Evolutionary conservation across 176 grass and related monocot genomes (phyloP), one percentile per base, ranked within the genome.

Genomic region (Oryza brachyantha): DNA sequence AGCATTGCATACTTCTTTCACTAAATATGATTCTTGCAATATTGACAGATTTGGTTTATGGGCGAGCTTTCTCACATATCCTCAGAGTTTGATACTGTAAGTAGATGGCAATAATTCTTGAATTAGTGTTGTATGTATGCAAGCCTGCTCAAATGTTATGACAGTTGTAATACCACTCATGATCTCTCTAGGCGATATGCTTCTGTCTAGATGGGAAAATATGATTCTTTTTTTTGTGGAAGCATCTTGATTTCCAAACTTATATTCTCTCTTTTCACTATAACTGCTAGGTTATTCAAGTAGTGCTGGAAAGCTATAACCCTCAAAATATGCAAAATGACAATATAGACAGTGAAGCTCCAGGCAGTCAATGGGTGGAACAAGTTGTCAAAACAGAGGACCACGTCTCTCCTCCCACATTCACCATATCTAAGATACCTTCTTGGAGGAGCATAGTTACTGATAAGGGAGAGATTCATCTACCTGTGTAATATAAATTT

Each of bases 61-160:
- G 91, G 91, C 5, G 94, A 97, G 79, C 80, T 85, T 86, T 97
- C 94, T 79, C 91, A 97, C 76, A 86, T 97, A 79, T 92, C 91
- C 0, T 65, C 89, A 16, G 94, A 94, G 78, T 90, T 97, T 78
- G 89, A 97, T 83, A 94, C 81, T 90, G 91, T 94, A 93, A 92
- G 91, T 62, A 68, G 31, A 6, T 64, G 5, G 3, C 7, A 2
- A 77, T 19, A 1, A 12, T 72, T 76, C 14, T 86, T 63, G 12
- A 39, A 13, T 80, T 73, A 28, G 8, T 61, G 3, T 74, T 85
- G 68, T 66, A 31, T 73, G 57, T 39, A 60, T 32, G 63, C 31
- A 64, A 35, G 45, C 10, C 29, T 55, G 17, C 21, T 62, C 14
- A 76, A 19, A n/a, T 76, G 39, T n/a, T 75, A 24, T 43, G 36